phyloP scores from a whole-genome alignment of 305 asterid genomes.

The Rubia tinctorum region DNA sequence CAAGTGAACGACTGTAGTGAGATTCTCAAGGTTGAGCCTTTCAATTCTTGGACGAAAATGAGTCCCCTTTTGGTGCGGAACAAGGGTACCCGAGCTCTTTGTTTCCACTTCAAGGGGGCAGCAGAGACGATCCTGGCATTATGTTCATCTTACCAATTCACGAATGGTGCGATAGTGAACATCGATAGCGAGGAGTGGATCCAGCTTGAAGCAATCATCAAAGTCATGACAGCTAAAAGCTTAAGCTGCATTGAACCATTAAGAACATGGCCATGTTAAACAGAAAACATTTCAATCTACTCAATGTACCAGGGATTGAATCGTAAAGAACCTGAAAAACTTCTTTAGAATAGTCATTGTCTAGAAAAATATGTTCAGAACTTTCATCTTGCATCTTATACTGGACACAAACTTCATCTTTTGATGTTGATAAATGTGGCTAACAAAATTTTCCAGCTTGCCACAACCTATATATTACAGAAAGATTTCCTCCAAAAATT shows the following conservation, averaged over 20 bases:
- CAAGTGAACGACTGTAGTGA: slow-evolving; percentile 2
- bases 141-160: slow-evolving; percentile 16
- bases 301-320: background rate
- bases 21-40: slow-evolving; percentile 25
- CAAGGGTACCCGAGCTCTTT: background rate
- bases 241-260: slow-evolving; percentile 35
- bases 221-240: slow-evolving; percentile 43
- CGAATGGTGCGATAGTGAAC: slow-evolving; percentile 3
- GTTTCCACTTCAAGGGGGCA: slow-evolving; percentile 25
- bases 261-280: background rate
- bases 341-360: background rate
- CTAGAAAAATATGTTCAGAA: background rate
- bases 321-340: background rate
- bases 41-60: slow-evolving; percentile 25
- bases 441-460: too few species aligned
- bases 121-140: slow-evolving; percentile 25
- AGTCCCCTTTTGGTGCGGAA: slow-evolving; percentile 18
- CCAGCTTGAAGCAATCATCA: slow-evolving; percentile 11
- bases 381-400: too few species aligned
- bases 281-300: background rate
- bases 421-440: too few species aligned
- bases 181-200: slow-evolving; percentile 4
- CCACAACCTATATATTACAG: too few species aligned
- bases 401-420: too few species aligned
- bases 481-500: too few species aligned